Percentiles rank a stretch among this genome's conserved stretches.
These are phyloP conservation scores for Sanghuangporus weigelae DNA, from an alignment of 1,284 basidiomycete genomes.

Conservation along the genomic window DNA sequence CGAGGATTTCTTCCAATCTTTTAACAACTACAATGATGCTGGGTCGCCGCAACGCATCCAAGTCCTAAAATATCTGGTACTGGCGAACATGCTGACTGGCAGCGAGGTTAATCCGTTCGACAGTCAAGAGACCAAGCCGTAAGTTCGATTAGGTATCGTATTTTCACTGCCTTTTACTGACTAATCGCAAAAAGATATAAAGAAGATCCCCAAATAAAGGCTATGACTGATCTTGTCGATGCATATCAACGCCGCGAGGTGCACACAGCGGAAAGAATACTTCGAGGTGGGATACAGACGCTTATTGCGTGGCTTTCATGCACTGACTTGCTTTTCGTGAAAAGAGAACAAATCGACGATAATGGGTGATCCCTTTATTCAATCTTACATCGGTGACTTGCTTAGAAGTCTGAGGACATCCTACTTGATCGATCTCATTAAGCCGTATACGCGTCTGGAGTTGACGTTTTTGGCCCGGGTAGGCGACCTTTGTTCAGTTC, in stretches of 20 bases:
- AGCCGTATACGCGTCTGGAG: conserved; percentile 92
- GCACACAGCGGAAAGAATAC: conserved; percentile 91
- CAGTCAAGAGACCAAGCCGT: conserved; percentile 99
- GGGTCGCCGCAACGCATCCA: conserved; percentile 95
- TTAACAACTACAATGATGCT: conserved; percentile 97
- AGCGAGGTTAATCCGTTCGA: conserved; percentile 99
- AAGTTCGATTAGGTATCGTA: neutral
- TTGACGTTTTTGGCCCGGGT: conserved; percentile 88
- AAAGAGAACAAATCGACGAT: conserved; percentile 90
- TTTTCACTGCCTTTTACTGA: neutral
- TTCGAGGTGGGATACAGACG: conserved; percentile 54
- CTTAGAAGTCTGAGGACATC: conserved; percentile 90
- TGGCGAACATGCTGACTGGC: conserved; percentile 98
- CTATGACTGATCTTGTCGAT: conserved; percentile 95
- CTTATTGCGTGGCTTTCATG: conserved; percentile 5
- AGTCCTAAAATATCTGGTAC: conserved; percentile 96
- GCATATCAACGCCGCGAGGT: conserved; percentile 97
- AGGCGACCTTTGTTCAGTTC: conserved; percentile 18
- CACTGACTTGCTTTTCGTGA: conserved; percentile 1
- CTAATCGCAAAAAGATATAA: conserved; percentile 72
- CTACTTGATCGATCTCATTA: conserved; percentile 96
- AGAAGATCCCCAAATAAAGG: conserved; percentile 92
- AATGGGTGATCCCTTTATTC: conserved; percentile 93
- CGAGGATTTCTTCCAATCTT: conserved; percentile 98
- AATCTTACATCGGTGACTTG: conserved; percentile 91